These are phyloP conservation scores for Sugiyamaella sp. DNA, from an alignment of 1,139 yeast genomes.

Conservation along the genomic window DNA sequence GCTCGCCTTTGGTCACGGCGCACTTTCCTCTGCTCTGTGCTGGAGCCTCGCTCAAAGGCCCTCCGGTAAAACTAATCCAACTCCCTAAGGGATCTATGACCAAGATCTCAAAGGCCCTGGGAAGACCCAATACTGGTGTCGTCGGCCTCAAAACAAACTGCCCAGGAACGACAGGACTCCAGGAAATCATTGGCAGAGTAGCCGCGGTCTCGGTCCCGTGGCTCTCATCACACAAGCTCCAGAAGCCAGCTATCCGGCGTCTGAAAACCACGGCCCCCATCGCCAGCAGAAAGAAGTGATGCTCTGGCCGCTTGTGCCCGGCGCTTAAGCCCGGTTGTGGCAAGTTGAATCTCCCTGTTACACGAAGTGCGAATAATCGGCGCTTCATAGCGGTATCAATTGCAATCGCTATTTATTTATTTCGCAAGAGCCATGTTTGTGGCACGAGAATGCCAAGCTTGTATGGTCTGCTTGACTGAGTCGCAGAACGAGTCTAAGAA, in stretches of 20 bases:
- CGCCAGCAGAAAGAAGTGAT: conserved; percentile 12
- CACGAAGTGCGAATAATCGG: too few relatives aligned
- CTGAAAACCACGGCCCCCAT: conserved; percentile 26
- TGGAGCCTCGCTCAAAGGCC: conserved; percentile 23
- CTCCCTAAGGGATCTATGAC: conserved; percentile 31
- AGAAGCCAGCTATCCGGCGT: conserved; percentile 23
- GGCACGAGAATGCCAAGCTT: too few relatives aligned
- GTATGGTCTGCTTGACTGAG: too few relatives aligned
- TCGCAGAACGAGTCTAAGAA: too few relatives aligned
- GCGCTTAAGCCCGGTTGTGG: too few relatives aligned
- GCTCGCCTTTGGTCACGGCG: conserved; percentile 27
- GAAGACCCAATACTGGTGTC: conserved; percentile 17
- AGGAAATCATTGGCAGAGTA: conserved; percentile 13
- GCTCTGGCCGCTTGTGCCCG: too few relatives aligned
- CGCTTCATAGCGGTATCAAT: too few relatives aligned
- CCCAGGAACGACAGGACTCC: conserved; percentile 19
- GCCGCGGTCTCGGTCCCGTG: conserved; percentile 22
- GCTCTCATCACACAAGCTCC: conserved; percentile 19
- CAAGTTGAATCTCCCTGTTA: too few relatives aligned
- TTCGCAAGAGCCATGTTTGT: too few relatives aligned
- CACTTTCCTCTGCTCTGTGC: conserved; percentile 35
- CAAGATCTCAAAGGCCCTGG: conserved; percentile 25
- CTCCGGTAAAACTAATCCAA: conserved; percentile 27
- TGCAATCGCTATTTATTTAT: too few relatives aligned
- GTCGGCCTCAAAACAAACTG: conserved; percentile 21